A percentile compares a stretch with the other conserved stretches of the same genome.
These are phyloP conservation scores for Boletus tomentosulus DNA, from an alignment of 768 basidiomycete species.

Conservation along the genomic window DNA sequence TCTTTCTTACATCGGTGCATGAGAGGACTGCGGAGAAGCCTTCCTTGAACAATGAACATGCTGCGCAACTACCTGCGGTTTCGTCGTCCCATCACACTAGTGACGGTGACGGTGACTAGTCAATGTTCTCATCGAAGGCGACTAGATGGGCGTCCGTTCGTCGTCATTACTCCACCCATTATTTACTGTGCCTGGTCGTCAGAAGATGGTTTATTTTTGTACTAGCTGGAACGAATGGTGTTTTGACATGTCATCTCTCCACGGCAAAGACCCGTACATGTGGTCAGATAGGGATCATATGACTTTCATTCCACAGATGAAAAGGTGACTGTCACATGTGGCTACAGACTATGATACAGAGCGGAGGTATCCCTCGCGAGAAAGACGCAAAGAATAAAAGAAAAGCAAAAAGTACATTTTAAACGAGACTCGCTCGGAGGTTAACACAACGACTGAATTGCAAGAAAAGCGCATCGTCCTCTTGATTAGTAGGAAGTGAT, in stretches of 20 bases:
- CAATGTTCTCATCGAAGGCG: neutral
- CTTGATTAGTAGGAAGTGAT: conserved; percentile 5
- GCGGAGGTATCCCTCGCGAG: neutral
- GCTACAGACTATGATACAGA: conserved; percentile 2
- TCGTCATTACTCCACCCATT: neutral
- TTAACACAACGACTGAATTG: conserved; percentile 13
- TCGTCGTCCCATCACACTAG: neutral
- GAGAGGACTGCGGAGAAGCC: neutral
- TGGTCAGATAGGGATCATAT: too few species aligned
- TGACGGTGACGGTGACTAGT: too few species aligned
- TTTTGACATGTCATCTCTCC: too few species aligned
- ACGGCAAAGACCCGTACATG: too few species aligned
- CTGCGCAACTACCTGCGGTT: neutral
- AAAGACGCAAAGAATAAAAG: neutral
- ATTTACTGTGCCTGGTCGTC: neutral
- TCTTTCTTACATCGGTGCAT: neutral
- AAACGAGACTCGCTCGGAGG: conserved; percentile 1
- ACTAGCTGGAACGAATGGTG: too few species aligned
- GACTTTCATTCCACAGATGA: too few species aligned
- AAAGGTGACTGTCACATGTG: neutral
- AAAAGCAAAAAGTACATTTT: neutral
- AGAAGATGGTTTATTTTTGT: too few species aligned
- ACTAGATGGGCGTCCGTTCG: neutral
- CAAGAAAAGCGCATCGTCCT: conserved; percentile 11
- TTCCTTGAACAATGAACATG: neutral